Conservation (phyloP, 192 early-diverging fungal species). For the Backusella circina region DNA sequence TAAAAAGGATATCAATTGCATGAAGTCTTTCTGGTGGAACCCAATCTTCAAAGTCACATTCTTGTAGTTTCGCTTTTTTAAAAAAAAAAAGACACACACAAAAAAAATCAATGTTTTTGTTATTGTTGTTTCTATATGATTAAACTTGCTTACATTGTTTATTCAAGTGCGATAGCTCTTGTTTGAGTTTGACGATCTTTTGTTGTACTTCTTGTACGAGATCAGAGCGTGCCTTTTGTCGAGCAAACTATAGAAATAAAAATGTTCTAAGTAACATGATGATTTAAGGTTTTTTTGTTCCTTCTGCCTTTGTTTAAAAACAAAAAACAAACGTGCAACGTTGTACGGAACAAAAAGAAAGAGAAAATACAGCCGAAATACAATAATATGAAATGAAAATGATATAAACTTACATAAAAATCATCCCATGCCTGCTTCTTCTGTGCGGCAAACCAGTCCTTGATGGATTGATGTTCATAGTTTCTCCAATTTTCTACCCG, state of each 20-base stretch:
- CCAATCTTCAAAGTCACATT: slow-evolving; percentile 8
- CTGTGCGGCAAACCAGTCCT: slow-evolving; percentile 14
- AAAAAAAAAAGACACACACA: background rate
- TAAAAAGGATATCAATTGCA: slow-evolving; percentile 16
- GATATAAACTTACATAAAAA: slow-evolving; percentile 10
- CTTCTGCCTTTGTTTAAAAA: background rate
- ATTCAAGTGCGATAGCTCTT: background rate
- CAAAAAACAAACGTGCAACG: background rate
- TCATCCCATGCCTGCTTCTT: slow-evolving; percentile 15
- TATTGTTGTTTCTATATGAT: background rate
- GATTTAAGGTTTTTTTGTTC: background rate
- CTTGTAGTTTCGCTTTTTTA: slow-evolving; percentile 5
- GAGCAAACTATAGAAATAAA: background rate
- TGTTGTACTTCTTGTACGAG: background rate
- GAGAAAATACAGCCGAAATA: background rate
- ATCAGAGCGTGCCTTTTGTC: background rate
- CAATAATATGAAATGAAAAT: background rate
- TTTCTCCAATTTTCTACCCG: background rate
- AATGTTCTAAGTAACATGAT: background rate
- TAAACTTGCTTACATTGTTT: background rate
- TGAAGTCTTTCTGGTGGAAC: slow-evolving; percentile 6
- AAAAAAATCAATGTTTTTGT: background rate
- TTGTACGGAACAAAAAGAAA: background rate
- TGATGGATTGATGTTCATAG: slow-evolving; percentile 2
- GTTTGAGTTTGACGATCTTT: background rate